Percentiles rank a stretch among this genome's conserved stretches.
Conservation (phyloP, 2,329 filamentous ascomycete genomes). For the Byssothecium circinans region DNA sequence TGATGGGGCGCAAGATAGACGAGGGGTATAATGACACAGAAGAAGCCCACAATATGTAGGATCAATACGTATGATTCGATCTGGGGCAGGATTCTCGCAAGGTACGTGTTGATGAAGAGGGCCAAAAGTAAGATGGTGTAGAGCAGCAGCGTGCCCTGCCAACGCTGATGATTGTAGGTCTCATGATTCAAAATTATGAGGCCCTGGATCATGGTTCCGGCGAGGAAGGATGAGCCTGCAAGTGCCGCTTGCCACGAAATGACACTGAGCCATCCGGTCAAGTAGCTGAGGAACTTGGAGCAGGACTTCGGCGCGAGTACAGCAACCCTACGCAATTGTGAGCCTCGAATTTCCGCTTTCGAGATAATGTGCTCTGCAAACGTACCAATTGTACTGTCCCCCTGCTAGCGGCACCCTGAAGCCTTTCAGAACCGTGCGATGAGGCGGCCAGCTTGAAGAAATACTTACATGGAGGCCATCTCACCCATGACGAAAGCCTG, state of each 20-base stretch:
- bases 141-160: constrained; percentile 53
- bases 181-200: constrained; percentile 42
- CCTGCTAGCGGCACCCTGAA: constrained; percentile 5
- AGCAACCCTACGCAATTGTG: constrained; percentile 18
- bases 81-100: constrained; percentile 41
- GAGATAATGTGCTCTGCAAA: constrained; percentile 33
- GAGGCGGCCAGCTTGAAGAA: constrained; percentile 25
- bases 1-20: constrained; percentile 26
- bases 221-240: constrained; percentile 47
- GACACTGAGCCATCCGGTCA: constrained; percentile 48
- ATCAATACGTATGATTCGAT: constrained; percentile 48
- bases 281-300: constrained; percentile 23
- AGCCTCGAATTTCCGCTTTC: neutral
- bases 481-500: constrained; percentile 6
- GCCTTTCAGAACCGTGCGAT: neutral
- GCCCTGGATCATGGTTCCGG: constrained; percentile 46
- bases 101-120: constrained; percentile 50
- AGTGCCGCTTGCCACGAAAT: constrained; percentile 51
- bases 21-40: constrained; percentile 43
- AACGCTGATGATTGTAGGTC: constrained; percentile 42
- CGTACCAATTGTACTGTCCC: constrained; percentile 33
- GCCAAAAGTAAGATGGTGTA: constrained; percentile 42
- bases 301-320: constrained; percentile 30
- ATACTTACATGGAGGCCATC: constrained; percentile 24
- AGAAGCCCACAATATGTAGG: constrained; percentile 51